Base-by-base conservation (phyloP, 805 yeast species). In the Cyberlindnera samutprakarnensis region DNA sequence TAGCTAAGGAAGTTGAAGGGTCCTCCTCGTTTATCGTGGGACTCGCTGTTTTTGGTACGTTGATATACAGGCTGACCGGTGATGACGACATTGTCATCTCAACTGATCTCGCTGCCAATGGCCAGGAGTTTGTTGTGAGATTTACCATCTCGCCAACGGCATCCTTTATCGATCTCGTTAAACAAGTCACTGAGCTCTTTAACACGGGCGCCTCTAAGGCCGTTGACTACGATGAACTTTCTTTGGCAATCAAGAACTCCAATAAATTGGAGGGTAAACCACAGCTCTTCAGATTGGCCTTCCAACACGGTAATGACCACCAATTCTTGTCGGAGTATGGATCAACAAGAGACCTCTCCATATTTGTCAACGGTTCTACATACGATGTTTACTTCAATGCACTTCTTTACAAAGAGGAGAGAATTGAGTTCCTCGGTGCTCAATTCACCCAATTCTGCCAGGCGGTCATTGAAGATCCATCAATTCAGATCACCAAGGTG, bases 21-120 rank as follows among this genome's bases (percentile, higher is more conserved):
- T 35, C 59, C 7, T 33, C 44, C 14, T 46, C 53, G 6, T 83
- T 79, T 53, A 50, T 63, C 8, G 56, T 71, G 12, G 76, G 78
- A 1, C 63, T 85, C 39, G 63, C 95, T 13, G 72, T 72, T 1
- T 83, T 78, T 59, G 73, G 80, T 16, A 74, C 80, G 1, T 66
- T 90, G 36, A 67, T 85, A 23, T 79, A 72, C 57, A 68, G 97
- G 51, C 63, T 85, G 28, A 81, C 96, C 2, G 97, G 96, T 16
- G 97, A 90, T 54, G 96, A 90, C 43, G 96, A 90, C 48, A 78
- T 92, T 31, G 78, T 81, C n/a, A 61, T 90, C 39, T 87, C 88
- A n/a, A 76, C 87, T 0, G 75, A 79, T 44, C 56, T 69, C 17
- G 44, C 38, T 17, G 22, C 40, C n/a, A 38, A 34, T 14, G 51